Conservation (phyloP, 768 basidiomycete genomes). For the Astraeus odoratus region DNA sequence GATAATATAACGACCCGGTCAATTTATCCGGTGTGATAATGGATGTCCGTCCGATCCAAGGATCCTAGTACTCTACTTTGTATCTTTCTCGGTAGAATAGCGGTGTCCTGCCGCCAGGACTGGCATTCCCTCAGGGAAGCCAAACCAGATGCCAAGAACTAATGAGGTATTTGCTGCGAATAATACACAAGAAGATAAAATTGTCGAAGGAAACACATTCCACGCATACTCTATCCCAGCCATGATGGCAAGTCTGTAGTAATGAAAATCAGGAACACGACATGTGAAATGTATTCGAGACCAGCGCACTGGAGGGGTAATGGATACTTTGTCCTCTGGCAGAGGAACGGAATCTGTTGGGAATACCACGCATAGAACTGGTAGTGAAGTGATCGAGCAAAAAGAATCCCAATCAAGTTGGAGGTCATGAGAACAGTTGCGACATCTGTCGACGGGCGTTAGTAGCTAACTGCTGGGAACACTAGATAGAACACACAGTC, state of each 20-base stretch:
- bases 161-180: conserved; percentile 45
- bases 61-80: neutral
- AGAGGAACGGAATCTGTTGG: conserved; percentile 79
- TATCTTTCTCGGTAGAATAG: neutral
- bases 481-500: conserved; percentile 48
- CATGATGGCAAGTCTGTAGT: conserved; percentile 51
- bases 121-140: conserved; percentile 35
- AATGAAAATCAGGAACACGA: conserved; percentile 3
- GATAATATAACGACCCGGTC: neutral
- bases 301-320: conserved; percentile 49
- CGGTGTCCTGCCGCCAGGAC: conserved; percentile 1
- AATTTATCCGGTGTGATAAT: neutral
- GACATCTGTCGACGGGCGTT: conserved; percentile 46
- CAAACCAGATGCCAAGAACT: conserved; percentile 49
- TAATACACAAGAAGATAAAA: conserved; percentile 52
- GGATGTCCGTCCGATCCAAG: neutral
- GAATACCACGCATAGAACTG: conserved; percentile 99
- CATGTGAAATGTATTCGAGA: neutral
- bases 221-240: conserved; percentile 74
- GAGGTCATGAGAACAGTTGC: conserved; percentile 82
- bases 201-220: conserved; percentile 82
- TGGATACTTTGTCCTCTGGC: conserved; percentile 68
- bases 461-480: conserved; percentile 8
- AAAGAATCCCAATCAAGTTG: conserved; percentile 86
- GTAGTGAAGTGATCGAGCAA: conserved; percentile 92